Conservation (phyloP, 306 rosid genomes). For the Rubus idaeus region DNA sequence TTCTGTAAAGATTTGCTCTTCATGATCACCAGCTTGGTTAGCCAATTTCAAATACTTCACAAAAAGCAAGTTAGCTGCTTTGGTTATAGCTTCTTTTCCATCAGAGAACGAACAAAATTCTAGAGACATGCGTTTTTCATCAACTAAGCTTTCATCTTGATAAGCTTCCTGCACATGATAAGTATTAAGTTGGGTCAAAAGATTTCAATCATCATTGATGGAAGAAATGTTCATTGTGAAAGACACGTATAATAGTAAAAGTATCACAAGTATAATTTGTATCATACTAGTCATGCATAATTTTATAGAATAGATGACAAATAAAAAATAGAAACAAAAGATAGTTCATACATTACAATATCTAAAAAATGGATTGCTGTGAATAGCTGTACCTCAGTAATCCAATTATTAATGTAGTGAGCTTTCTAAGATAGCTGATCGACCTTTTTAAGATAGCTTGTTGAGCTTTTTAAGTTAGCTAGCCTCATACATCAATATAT, state of each 20-base stretch:
- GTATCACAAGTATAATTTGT: not conserved
- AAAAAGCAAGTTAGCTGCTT: slow-evolving; percentile 76
- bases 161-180: slow-evolving; percentile 49
- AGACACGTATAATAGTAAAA: not conserved
- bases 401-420: too few relatives aligned
- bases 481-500: too few relatives aligned
- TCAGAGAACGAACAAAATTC: slow-evolving; percentile 68
- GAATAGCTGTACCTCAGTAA: too few relatives aligned
- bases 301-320: too few relatives aligned
- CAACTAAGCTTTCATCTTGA: slow-evolving; percentile 32
- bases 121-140: slow-evolving; percentile 45
- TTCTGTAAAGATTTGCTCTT: slow-evolving; percentile 46
- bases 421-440: too few relatives aligned
- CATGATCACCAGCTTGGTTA: slow-evolving; percentile 41
- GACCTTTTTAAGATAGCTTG: too few relatives aligned
- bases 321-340: too few relatives aligned
- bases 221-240: not conserved
- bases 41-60: slow-evolving; percentile 43
- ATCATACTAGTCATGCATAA: too few relatives aligned
- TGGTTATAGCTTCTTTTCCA: slow-evolving; percentile 75
- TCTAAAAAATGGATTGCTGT: too few relatives aligned
- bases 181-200: slow-evolving; percentile 34
- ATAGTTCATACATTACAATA: too few relatives aligned
- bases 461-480: too few relatives aligned
- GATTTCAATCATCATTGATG: not conserved